Evolutionary conservation across 2,329 filamentous ascomycete genomes (phyloP).

Genomic region (Xylaria hypoxylon): DNA sequence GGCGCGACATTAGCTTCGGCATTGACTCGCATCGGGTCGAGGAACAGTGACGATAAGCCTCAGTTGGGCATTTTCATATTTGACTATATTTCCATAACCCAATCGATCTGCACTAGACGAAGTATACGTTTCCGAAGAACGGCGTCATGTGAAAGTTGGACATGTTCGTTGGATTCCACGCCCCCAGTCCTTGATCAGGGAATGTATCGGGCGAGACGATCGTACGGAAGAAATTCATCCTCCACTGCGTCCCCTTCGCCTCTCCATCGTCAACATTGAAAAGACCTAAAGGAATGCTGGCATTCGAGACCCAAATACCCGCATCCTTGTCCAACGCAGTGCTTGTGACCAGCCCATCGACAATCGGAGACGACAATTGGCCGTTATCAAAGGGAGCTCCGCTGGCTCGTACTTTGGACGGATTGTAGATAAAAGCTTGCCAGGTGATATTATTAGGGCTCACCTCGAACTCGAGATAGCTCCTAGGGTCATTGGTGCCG

Average conservation of each 20-base stretch:
- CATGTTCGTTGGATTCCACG: constrained; percentile 59
- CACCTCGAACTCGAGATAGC: constrained; percentile 64
- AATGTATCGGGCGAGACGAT: constrained; percentile 57
- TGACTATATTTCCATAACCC: constrained; percentile 6
- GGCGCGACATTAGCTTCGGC: background rate
- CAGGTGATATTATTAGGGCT: constrained; percentile 64
- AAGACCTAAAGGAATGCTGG: constrained; percentile 59
- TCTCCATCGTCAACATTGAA: constrained; percentile 61
- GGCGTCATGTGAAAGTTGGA: constrained; percentile 62
- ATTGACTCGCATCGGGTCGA: background rate
- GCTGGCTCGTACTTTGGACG: constrained; percentile 57
- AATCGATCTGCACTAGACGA: constrained; percentile 31
- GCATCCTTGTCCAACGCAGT: constrained; percentile 55
- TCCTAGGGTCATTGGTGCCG: constrained; percentile 60
- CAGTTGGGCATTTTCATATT: background rate
- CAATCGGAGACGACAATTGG: constrained; percentile 55
- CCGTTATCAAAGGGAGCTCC: constrained; percentile 59
- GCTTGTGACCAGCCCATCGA: constrained; percentile 56
- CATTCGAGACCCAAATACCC: constrained; percentile 56
- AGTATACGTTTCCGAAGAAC: constrained; percentile 53
- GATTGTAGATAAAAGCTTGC: constrained; percentile 64
- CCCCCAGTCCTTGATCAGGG: constrained; percentile 58
- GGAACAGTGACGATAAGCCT: background rate
- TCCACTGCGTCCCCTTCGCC: constrained; percentile 59
- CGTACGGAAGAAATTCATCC: constrained; percentile 66